Evolutionary conservation across 2,329 filamentous ascomycete genomes (phyloP), one percentile per base, ranked within the genome.

Genomic region (Nigrospora oryzae): DNA sequence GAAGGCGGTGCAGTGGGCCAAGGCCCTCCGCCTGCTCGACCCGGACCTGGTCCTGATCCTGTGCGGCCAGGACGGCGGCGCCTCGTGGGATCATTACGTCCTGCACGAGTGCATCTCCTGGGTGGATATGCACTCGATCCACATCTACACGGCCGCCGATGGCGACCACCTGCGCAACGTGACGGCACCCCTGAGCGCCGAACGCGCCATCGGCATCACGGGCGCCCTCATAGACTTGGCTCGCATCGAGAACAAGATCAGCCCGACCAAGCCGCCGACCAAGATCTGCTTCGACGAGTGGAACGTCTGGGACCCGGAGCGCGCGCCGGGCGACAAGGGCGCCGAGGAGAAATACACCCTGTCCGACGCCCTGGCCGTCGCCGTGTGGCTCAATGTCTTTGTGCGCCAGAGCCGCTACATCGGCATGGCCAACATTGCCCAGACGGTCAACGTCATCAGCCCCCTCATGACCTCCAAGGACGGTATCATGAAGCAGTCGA

Each of bases 261-360:
- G 82, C 0, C 65, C 73, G 0, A 67, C 69, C 0, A 75, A 82
- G n/a, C 75, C 77, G 4, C 68, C 75, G 4, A 83, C 79, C 39
- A 83, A 74, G 42, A 87, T 90, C 59, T 89, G 85, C 69, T 89
- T 89, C 58, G 86, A 90, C 59, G 85, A 89, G 63, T 89, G 86
- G 86, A 90, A 89, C 60, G 84, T 89, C 10, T 90, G 85, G 85
- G 84, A 88, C 54, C 83, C 84, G 1, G 69, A 73, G 43, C 77
- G 84, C 10, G 84, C 85, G 0, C 83, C 83, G 0, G 86, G 86
- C 14, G 79, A 84, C 54, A 62, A 75, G 48, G 86, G 86, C 14
- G 86, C 82, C 6, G 85, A 89, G 63, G 84, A 89, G 59, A 68
- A 64, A 54, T 87, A 89, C 66, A 88, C 81, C 0, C 73, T 89